Evolutionary conservation across 2,329 filamentous ascomycete species (phyloP).

Genomic region (Gyromitra esculenta): DNA sequence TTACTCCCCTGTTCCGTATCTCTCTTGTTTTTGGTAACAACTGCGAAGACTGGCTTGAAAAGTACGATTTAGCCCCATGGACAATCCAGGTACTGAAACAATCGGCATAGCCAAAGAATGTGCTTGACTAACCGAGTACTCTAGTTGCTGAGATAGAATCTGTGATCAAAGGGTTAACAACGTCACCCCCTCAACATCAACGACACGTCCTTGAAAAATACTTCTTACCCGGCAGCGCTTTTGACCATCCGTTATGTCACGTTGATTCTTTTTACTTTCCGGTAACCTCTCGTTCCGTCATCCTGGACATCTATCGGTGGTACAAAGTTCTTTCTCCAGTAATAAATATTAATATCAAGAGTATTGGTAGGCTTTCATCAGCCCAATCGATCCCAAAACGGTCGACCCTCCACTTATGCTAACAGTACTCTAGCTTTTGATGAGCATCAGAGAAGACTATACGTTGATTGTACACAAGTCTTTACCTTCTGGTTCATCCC

Average conservation of each 20-base stretch:
- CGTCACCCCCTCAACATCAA: slow-evolving; percentile 60
- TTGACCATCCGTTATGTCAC: slow-evolving; percentile 80
- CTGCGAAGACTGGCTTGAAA: not conserved
- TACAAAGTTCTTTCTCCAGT: slow-evolving; percentile 83
- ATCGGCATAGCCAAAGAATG: not conserved
- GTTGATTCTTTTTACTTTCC: slow-evolving; percentile 65
- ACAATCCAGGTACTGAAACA: slow-evolving; percentile 14
- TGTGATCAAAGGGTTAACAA: slow-evolving; percentile 46
- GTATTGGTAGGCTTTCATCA: slow-evolving; percentile 2
- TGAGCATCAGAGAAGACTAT: slow-evolving; percentile 11
- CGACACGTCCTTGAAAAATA: slow-evolving; percentile 70
- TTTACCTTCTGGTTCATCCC: slow-evolving; percentile 48
- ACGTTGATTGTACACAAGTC: slow-evolving; percentile 23
- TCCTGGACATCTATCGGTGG: slow-evolving; percentile 79
- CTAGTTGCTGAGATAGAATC: slow-evolving; percentile 34
- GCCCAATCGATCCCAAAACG: not conserved
- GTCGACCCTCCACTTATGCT: not conserved
- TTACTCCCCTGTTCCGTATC: too few species aligned
- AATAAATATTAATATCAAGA: slow-evolving; percentile 74
- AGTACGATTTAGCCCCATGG: not conserved
- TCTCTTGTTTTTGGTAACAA: not conserved
- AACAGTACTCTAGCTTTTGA: slow-evolving; percentile 34
- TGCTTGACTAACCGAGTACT: not conserved
- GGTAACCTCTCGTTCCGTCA: slow-evolving; percentile 71
- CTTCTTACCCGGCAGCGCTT: slow-evolving; percentile 76